A percentile compares a stretch with the other conserved stretches of the same genome.
Conservation (phyloP, 169 alveolate species). For the Eimeria sp. region DNA sequence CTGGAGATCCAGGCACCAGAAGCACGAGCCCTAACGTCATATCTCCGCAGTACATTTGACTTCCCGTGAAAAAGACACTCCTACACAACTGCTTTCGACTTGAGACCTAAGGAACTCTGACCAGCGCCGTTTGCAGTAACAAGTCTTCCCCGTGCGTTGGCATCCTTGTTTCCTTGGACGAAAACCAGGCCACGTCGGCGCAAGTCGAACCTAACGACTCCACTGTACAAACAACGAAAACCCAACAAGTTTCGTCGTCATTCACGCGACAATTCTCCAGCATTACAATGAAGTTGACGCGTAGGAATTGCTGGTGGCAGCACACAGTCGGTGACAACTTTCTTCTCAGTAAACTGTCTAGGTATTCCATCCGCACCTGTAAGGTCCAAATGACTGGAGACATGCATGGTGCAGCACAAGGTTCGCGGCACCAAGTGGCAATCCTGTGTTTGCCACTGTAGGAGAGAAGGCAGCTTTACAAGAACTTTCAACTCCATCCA, state of each 20-base stretch:
- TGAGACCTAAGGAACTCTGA: background rate
- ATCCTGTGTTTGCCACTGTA: background rate
- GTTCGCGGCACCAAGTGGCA: slow-evolving; percentile 20
- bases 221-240: slow-evolving; percentile 21
- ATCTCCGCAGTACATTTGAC: background rate
- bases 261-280: background rate
- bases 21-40: background rate
- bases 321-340: background rate
- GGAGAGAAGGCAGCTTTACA: background rate
- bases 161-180: slow-evolving; percentile 20
- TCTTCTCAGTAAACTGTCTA: background rate
- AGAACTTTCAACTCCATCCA: slow-evolving; percentile 4
- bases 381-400: slow-evolving; percentile 42
- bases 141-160: background rate
- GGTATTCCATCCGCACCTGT: slow-evolving; percentile 16
- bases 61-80: background rate
- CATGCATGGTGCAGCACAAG: slow-evolving; percentile 48
- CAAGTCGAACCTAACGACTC: slow-evolving; percentile 21
- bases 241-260: background rate
- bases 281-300: background rate
- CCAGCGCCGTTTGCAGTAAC: slow-evolving; percentile 65
- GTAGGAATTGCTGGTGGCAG: background rate
- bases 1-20: background rate
- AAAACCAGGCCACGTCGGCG: slow-evolving; percentile 51
- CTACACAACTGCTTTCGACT: background rate